A percentile compares a stretch with the other conserved stretches of the same genome.
These are phyloP conservation scores for Pseudozyma sp. DNA, from an alignment of 1,284 basidiomycete genomes.

Conservation along the genomic window DNA sequence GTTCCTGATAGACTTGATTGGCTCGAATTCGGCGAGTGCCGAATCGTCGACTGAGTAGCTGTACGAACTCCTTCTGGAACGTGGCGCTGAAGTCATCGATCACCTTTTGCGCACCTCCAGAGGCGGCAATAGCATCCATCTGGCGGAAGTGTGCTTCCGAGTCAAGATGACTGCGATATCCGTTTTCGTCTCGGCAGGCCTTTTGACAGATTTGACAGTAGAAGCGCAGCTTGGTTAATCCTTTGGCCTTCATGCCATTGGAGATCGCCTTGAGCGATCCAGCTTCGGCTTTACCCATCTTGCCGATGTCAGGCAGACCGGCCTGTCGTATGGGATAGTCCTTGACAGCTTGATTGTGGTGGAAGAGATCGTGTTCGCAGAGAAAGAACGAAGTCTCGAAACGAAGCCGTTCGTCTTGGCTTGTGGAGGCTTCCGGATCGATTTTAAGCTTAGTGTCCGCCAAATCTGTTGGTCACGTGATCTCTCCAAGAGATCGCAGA, in stretches of 20 bases:
- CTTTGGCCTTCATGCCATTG: conserved; percentile 67
- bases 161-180: conserved; percentile 75
- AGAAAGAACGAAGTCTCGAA: too few species aligned
- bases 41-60: conserved; percentile 79
- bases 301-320: not conserved
- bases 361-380: not conserved
- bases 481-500: too few species aligned
- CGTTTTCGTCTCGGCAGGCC: conserved; percentile 67
- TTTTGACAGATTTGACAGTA: conserved; percentile 68
- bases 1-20: conserved; percentile 97
- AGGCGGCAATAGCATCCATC: conserved; percentile 82
- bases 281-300: conserved; percentile 43
- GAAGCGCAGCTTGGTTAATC: conserved; percentile 67
- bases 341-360: not conserved
- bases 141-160: conserved; percentile 92
- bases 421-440: too few species aligned
- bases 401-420: too few species aligned
- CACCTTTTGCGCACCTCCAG: conserved; percentile 78
- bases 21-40: conserved; percentile 71
- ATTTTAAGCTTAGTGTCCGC: too few species aligned
- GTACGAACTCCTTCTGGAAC: conserved; percentile 93
- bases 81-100: conserved; percentile 89
- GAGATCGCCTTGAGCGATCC: conserved; percentile 62
- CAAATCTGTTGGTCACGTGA: too few species aligned
- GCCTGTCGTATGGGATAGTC: not conserved